Evolutionary conservation across 2,329 filamentous ascomycete genomes (phyloP), one percentile per base, ranked within the genome.

Genomic region (Sporothrix luriei): DNA sequence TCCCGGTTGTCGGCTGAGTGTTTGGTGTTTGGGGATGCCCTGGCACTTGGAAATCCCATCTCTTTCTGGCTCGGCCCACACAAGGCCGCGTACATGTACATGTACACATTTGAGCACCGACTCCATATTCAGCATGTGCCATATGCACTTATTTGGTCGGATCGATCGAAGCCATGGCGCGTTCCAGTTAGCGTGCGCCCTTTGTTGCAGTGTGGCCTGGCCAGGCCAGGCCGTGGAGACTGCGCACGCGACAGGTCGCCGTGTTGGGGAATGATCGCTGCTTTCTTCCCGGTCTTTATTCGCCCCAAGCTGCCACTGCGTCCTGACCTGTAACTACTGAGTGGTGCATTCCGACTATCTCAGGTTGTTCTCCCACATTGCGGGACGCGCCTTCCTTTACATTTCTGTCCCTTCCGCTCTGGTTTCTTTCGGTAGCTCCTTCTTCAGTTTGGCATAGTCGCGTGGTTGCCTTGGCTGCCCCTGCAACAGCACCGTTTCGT

Each of bases 211-310:
- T 4, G 29, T 57, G 26, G 52, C 16, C 52, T 24, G 21, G 10
- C 40, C 40, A 43, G 40, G 52, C 26, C 52, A 24, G 21, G 19
- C 33, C 40, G 38, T 16, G 9, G 33, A 43, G 33, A 43, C 54
- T 40, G 33, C 57, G 52, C 66, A 68, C 66, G 66, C 66, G 54
- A 68, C 55, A 38, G n/a, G 54, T 40, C 26, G 54, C 40, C 66
- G 14, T 48, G 16, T 68, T 51, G 24, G 54, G 54, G 16, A 26
- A 51, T 24, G 54, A 61, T 68, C 66, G 66, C 52, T 68, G 24
- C 26, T 68, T 61, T 19, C 26, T n/a, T 38, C 33, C n/a, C 16
- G 29, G 40, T 59, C 40, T 5, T 9, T 59, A 21, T 16, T 38
- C 19, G 38, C 55, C 55, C 33, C 29, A 11, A 13, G 19, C 33